Evolutionary conservation across 352 stramenopile genomes (phyloP), one percentile per base, ranked within the genome.

Genomic region (Pythium phragmitis): DNA sequence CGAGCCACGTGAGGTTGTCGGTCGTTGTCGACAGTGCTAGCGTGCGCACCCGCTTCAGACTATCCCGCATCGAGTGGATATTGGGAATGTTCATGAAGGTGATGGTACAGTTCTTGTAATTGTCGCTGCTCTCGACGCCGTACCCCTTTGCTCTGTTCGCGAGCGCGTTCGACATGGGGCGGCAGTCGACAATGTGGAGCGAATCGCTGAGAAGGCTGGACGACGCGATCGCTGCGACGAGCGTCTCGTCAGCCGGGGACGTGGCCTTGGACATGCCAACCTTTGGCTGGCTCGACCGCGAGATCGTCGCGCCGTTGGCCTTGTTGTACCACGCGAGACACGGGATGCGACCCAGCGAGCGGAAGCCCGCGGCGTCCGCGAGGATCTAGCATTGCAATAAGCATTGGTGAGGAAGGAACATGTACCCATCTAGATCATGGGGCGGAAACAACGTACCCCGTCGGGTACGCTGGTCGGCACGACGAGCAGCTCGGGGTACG

Each of bases 71-170:
- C 14, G 91, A 94, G 74, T 99, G 97, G 62, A 99, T 99, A 70
- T 99, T 99, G 13, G 89, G 91, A 68, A 99, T 99, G 61, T 98
- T 97, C 87, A 98, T 98, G 82, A 99, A 99, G 30, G 91, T 90
- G n/a, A 99, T 76, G 0, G 85, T 92, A 37, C 84, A 90, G 54
- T 94, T 94, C 49, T 93, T 89, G 79, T 99, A 99, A 75, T 98
- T 96, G 42, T 97, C 94, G 0, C 87, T 92, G 74, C 97, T 98
- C 72, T 99, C 96, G 54, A 98, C 96, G 37, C 96, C 94, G 75
- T 96, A 98, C 60, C 96, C 88, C 75, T 98, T 86, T 68, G 97
- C 81, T 30, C 85, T 84, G 43, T 95, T 89, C 19, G 81, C 85
- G 62, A 94, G 46, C 21, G 85, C 82, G 37, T 76, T 93, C 12